Base-by-base conservation (phyloP, 805 yeast species). In the Isabelozyma rhagii region DNA sequence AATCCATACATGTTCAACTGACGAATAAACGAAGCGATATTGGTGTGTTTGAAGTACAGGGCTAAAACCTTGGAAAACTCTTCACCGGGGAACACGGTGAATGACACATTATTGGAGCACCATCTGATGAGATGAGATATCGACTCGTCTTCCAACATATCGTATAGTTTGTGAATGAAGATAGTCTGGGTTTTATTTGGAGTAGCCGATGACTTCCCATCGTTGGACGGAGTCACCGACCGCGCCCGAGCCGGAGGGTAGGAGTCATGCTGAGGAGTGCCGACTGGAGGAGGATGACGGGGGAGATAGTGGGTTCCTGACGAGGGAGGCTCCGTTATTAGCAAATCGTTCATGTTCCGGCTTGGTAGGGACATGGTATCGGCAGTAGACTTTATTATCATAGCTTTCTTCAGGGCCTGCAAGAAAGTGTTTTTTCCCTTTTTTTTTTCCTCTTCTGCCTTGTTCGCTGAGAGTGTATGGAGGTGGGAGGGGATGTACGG, bases 161-260 rank as follows among this genome's bases (percentile, higher is more conserved):
- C 83, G 74, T 89, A 92, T 25, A 93, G 79, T 64, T 93, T 93
- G 68, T 92, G 97, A 51, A 92, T 88, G 70, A 93, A 93, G 47
- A 61, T 78, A 44, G 70, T 72, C 59, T 72, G 77, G 25, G 75
- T 68, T 49, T 72, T 72, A 13, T 66, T 65, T 8, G 54, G 36
- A 39, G 48, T 38, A 8, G 47, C 11, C 5, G 52, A 39, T 15
- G 15, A 14, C 18, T n/a, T n/a, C 1, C 18, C 18, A 3, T 39
- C 41, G 15, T 14, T 14, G 14, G 41, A 39, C 17, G 41, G 41
- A n/a, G 41, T 39, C 9, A 15, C 18, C 5, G 41, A 39, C n/a
- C 41, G 15, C 10, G 18, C 41, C 18, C 41, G 41, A n/a, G 41
- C 5, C 10, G 36, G n/a, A 31, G 36, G 36, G n/a, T 10, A 31